Evolutionary conservation across 208 protist genomes (phyloP).

Genomic region (Wallacemonas sp.): DNA sequence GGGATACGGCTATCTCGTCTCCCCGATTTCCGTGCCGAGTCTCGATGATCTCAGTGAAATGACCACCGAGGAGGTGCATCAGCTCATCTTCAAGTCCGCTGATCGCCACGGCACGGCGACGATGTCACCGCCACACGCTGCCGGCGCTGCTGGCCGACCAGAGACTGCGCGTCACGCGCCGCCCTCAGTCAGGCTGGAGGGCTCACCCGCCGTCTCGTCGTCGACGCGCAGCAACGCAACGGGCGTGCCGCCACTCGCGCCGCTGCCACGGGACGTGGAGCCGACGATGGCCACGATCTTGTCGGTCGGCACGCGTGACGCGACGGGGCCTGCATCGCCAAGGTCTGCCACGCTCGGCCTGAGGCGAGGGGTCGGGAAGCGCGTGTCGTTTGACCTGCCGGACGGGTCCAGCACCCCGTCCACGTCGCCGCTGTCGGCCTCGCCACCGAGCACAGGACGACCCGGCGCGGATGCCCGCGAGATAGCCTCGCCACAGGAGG

Average conservation of each 20-base stretch:
- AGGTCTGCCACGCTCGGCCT: not conserved
- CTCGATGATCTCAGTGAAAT: constrained; percentile 17
- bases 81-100: not conserved
- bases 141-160: too few species aligned
- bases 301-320: too few species aligned
- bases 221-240: too few species aligned
- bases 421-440: too few species aligned
- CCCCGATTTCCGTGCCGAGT: constrained; percentile 4
- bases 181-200: too few species aligned
- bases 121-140: too few species aligned
- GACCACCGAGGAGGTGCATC: constrained; percentile 10
- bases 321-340: too few species aligned
- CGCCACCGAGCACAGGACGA: not conserved
- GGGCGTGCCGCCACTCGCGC: not conserved
- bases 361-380: not conserved
- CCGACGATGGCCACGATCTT: not conserved
- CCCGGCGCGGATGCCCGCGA: not conserved
- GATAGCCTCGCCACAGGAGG: too few species aligned
- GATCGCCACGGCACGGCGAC: not conserved
- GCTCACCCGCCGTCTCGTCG: too few species aligned
- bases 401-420: not conserved
- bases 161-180: too few species aligned
- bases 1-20: not conserved
- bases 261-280: not conserved
- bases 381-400: constrained; percentile 9